Evolutionary conservation across 129 eudicot species (phyloP), one percentile per base, ranked within the genome.

Genomic region (Centella asiatica): DNA sequence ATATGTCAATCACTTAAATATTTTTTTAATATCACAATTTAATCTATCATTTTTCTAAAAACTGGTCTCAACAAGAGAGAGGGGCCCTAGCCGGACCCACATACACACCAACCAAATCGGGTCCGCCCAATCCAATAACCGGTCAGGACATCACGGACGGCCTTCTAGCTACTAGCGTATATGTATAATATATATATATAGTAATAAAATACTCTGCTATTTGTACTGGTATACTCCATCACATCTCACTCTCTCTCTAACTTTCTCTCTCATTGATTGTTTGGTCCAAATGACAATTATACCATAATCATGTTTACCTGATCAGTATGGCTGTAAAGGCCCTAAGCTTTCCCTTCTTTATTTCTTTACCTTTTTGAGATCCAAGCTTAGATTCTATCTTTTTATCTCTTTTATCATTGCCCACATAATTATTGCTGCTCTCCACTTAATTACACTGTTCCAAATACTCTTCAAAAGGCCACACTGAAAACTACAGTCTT

Each of bases 231-330:
- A 60, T 23, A 1, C 31, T 19, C 18, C 17, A 24, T 49, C 57
- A 49, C 54, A 49, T 65, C 48, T 65, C 29, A 2, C 32, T 64
- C n/a, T n/a, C n/a, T n/a, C n/a, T n/a, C n/a, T n/a, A n/a, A n/a
- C n/a, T n/a, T 31, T 56, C 42, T 31, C 62, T 56, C 62, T 29
- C 62, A 14, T 9, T 17, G 4, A 7, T 45, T 27, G 2, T 56
- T 56, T 31, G 44, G 59, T 65, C 34, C 49, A 49, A 68, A 54
- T 68, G 47, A 14, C 61, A 72, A 78, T 78, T 37, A 78, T 78
- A 70, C 75, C 66, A 31, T 68, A 73, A 78, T 78, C 71, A 78
- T 78, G 70, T 63, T 72, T 66, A 72, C 72, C 75, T 46, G 33
- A 67, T 68, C 54, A 70, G 26, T 69, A 24, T 56, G 48, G 65